Base-by-base conservation (phyloP, 2,329 filamentous ascomycete genomes). In the Cercospora sesami region DNA sequence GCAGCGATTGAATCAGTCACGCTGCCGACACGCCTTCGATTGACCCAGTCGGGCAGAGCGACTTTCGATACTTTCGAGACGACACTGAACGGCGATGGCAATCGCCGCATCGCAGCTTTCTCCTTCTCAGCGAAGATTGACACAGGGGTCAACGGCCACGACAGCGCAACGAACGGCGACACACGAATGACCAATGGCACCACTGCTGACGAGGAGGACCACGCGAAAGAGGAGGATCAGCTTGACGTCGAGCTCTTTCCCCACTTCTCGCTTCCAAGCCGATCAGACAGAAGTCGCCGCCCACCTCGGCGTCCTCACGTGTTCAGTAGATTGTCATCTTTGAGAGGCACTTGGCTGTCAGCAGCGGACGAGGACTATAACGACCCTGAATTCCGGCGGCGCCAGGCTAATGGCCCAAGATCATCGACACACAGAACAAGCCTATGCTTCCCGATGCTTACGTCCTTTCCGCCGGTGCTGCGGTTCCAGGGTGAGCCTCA, bases 391-490 rank as follows among this genome's bases (percentile, higher is more conserved):
- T 68, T 81, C 39, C 77, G 79, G 42, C 79, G 79, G 62, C 75
- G 75, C 16, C 72, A 75, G 33, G 60, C 68, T 3, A 36, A 67
- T 7, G 78, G 77, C 23, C 78, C 80, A 31, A 62, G 75, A 16
- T 69, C 68, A 3, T 69, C 70, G 5, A 72, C 69, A 16, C 70
- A 86, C 74, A 80, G 83, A 57, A 80, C 80, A 51, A 69, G 80
- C 2, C 83, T 94, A 7, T 81, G 86, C 1, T 95, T 93, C 75
- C 93, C 94, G 1, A 76, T 94, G 30, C 85, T 96, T 36, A 89
- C 95, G 76, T 96, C 93, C 78, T 97, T 91, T 76, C 95, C 95
- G 0, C 81, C 83, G 31, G 90, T 97, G 64, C 93, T 94, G 78
- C 77, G 84, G 18, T 80, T 83, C 62, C 77, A 78, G 2, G 64